phyloP scores from a whole-genome alignment of 345 rosid genomes.

The Barbarea vulgaris region DNA sequence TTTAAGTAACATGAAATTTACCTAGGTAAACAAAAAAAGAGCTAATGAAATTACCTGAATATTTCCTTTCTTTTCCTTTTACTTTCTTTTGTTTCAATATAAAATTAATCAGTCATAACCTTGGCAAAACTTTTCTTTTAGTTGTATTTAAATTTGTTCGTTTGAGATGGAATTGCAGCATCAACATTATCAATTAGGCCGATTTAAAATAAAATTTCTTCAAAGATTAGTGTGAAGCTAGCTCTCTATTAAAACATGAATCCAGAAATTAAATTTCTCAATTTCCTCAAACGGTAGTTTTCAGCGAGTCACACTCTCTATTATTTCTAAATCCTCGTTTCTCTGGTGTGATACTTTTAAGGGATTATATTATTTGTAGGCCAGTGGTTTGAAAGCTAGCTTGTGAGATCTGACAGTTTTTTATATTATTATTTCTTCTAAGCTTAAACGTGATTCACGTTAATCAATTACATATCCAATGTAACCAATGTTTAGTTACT shows the following conservation, averaged over 20 bases:
- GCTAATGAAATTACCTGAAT: neutral
- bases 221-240: neutral
- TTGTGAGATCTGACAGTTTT: conserved; percentile 12
- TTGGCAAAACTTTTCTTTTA: neutral
- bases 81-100: neutral
- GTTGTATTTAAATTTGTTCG: neutral
- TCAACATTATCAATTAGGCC: neutral
- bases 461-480: conserved; percentile 1
- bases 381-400: conserved; percentile 7
- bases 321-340: conserved; percentile 26
- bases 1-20: neutral
- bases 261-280: neutral
- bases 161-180: neutral
- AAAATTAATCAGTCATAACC: neutral
- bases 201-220: too few species aligned
- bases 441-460: conserved; percentile 29
- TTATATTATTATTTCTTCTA: neutral
- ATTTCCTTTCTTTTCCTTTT: neutral
- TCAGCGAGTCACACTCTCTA: neutral
- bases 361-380: neutral
- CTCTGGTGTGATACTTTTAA: conserved; percentile 5
- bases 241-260: neutral
- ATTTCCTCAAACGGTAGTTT: neutral
- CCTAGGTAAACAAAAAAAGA: neutral
- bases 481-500: conserved; percentile 1